Percentiles rank a stretch among this genome's conserved stretches.
Evolutionary conservation across 1,284 basidiomycete species (phyloP).

Genomic region (Coniferiporia sulphurascens): DNA sequence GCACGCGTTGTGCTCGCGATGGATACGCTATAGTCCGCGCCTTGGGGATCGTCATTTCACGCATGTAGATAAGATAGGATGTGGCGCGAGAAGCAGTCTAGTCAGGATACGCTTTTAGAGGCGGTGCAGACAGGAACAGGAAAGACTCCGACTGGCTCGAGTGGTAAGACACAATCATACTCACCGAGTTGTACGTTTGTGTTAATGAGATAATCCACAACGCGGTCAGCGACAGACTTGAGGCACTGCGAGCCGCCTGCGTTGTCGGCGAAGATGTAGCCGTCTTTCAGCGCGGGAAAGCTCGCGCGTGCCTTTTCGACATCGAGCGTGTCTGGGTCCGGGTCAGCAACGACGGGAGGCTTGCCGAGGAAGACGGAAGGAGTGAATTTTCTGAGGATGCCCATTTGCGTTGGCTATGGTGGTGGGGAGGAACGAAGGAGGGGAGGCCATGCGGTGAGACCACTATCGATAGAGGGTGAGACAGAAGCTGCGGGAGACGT

Average conservation of each 20-base stretch:
- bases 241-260: conserved; percentile 73
- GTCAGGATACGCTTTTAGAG: no score
- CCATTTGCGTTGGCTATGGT: no score
- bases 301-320: conserved; percentile 48
- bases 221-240: conserved; percentile 47
- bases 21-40: conserved; percentile 58
- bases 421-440: no score
- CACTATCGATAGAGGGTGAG: no score
- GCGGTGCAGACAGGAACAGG: no score
- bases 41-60: conserved; percentile 3
- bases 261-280: conserved; percentile 72
- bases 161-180: conserved; percentile 3
- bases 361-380: no score
- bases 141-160: not conserved
- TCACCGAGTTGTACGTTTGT: conserved; percentile 68
- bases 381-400: no score
- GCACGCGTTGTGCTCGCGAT: conserved; percentile 49
- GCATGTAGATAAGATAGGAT: not conserved
- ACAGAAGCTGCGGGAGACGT: no score
- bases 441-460: no score
- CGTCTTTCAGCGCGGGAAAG: conserved; percentile 58
- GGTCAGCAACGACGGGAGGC: not conserved
- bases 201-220: conserved; percentile 63
- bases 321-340: conserved; percentile 34
- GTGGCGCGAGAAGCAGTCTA: not conserved